Evolutionary conservation across 768 basidiomycete species (phyloP), one percentile per base, ranked within the genome.

Genomic region (Xerocomellus chrysenteron): DNA sequence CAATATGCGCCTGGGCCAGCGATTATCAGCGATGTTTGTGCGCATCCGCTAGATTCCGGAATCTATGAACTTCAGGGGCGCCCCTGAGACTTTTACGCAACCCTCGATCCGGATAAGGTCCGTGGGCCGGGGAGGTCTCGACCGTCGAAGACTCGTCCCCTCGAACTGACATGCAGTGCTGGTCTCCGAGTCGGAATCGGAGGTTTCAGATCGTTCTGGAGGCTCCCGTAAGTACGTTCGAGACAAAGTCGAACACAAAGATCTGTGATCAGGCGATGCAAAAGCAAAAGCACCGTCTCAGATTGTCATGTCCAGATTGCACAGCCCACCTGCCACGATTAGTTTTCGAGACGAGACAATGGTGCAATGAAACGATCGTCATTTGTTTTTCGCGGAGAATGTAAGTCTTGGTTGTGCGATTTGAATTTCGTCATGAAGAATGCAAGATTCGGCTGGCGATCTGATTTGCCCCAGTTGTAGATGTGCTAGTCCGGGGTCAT

Each of bases 21-120:
- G 10, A 19, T 43, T 28, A 28, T 28, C 26, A 10, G 45, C 4
- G 10, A 2, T 13, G 17, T 47, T 19, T 21, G 24, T 21, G 24
- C 17, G n/a, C 24, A 7, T 19, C 41, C 19, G 42, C 19, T n/a
- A 17, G 35, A 14, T 36, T 51, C 46, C 35, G 5, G 24, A 47
- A 42, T 6, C 21, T 2, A 6, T 2, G 1, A 44, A 28, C 28
- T 7, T 7, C 28, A 28, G 45, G 14, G 49, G 37, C 30, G 8
- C 49, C 39, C 39, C 60, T 32, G 4, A 35, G n/a, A 5, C 26
- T 49, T 53, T 21, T 43, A 52, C 51, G 56, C 41, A 52, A 44
- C 55, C 55, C 60, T 51, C 52, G 52, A 63, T 42, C 6, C 46
- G 56, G 49, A 43, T 43, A 44, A 50, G 64, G 51, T 63, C 60